A percentile compares a stretch with the other conserved stretches of the same genome.
Evolutionary conservation across 371 early-diverging fungal genomes (phyloP).

Genomic region (Funneliformis caledonium): DNA sequence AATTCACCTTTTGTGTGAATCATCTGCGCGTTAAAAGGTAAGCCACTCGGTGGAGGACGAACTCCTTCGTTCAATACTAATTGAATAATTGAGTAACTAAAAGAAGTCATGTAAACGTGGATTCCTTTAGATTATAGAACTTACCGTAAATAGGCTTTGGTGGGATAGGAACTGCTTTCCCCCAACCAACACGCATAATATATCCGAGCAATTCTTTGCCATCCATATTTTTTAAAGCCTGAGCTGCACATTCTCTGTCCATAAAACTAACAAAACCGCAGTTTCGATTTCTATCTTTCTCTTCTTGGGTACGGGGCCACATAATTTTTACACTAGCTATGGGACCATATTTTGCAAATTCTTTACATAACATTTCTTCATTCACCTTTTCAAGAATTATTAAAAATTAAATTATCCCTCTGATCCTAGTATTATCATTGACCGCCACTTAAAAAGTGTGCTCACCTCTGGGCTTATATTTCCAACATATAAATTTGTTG

Average conservation of each 20-base stretch:
- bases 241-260: slow-evolving; percentile 74
- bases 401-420: neutral
- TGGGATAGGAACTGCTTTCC: slow-evolving; percentile 85
- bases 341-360: slow-evolving; percentile 84
- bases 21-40: slow-evolving; percentile 75
- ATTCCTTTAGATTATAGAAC: slow-evolving; percentile 10
- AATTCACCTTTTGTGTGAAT: slow-evolving; percentile 28
- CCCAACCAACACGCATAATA: slow-evolving; percentile 84
- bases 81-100: neutral
- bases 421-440: neutral
- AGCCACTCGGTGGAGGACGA: slow-evolving; percentile 52
- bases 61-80: slow-evolving; percentile 50
- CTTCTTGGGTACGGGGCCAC: slow-evolving; percentile 92
- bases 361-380: slow-evolving; percentile 73
- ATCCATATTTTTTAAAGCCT: slow-evolving; percentile 75
- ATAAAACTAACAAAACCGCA: slow-evolving; percentile 94
- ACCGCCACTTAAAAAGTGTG: slow-evolving; percentile 33
- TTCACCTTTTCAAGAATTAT: slow-evolving; percentile 49
- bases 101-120: neutral
- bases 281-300: slow-evolving; percentile 76
- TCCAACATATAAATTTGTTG: slow-evolving; percentile 90
- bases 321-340: slow-evolving; percentile 95
- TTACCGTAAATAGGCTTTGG: slow-evolving; percentile 77
- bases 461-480: slow-evolving; percentile 69
- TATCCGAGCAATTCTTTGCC: slow-evolving; percentile 71